A percentile compares a stretch with the other conserved stretches of the same genome.
phyloP scores from a whole-genome alignment of 306 rosid species.

The Luffa acutangula region DNA sequence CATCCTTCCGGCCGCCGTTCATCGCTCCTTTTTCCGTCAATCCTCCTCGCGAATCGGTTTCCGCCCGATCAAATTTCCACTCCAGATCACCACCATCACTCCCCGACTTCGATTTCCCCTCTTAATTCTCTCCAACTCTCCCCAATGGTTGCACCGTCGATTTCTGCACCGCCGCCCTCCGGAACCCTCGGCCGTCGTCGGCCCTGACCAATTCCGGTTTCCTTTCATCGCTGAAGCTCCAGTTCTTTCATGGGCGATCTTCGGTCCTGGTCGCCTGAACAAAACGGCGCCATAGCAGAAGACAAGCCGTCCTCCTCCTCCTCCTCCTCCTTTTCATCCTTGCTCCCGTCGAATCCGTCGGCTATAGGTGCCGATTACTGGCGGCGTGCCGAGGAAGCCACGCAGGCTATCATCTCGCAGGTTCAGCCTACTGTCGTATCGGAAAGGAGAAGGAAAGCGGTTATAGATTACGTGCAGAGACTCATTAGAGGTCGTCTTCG shows the following conservation, averaged over 20 bases:
- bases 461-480: conserved; percentile 33
- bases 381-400: conserved; percentile 37
- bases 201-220: neutral
- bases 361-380: conserved; percentile 19
- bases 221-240: neutral
- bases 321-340: conserved; percentile 10
- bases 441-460: conserved; percentile 33
- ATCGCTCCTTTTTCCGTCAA: neutral
- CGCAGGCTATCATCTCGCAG: conserved; percentile 33
- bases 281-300: conserved; percentile 17
- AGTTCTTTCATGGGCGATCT: conserved; percentile 37
- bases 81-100: neutral
- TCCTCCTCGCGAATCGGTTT: neutral
- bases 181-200: neutral
- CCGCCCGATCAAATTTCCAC: neutral
- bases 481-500: conserved; percentile 17
- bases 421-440: conserved; percentile 39
- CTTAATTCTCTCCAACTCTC: neutral
- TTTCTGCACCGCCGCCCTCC: neutral
- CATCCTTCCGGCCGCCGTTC: conserved; percentile 10
- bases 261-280: conserved; percentile 29
- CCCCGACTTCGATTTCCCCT: neutral
- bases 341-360: conserved; percentile 9
- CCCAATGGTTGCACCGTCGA: conserved; percentile 14
- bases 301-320: conserved; percentile 23